These are phyloP conservation scores for Flaveria bidentis DNA, from an alignment of 129 eudicot species.

Conservation along the genomic window DNA sequence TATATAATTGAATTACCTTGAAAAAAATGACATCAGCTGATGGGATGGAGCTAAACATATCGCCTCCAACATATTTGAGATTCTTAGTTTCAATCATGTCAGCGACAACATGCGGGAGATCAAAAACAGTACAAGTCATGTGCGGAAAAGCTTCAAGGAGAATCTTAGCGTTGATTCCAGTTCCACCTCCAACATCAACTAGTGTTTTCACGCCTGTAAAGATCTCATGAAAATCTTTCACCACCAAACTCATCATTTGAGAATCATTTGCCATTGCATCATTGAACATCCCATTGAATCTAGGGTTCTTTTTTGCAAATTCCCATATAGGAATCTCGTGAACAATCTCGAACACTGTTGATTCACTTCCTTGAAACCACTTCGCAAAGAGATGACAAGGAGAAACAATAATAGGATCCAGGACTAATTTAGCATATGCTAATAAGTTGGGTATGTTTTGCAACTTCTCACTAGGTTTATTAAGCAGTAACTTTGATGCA, in stretches of 20 bases:
- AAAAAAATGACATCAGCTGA: slow-evolving; percentile 39
- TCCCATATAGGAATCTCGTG: slow-evolving; percentile 33
- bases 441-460: slow-evolving; percentile 21
- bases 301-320: slow-evolving; percentile 24
- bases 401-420: slow-evolving; percentile 22
- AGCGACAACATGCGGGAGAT: slow-evolving; percentile 54
- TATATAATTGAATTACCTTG: slow-evolving; percentile 28
- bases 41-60: slow-evolving; percentile 48
- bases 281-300: slow-evolving; percentile 26
- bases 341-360: slow-evolving; percentile 34
- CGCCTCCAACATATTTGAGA: slow-evolving; percentile 45
- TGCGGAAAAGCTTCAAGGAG: slow-evolving; percentile 37
- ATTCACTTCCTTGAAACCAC: slow-evolving; percentile 29
- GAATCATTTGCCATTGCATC: slow-evolving; percentile 47
- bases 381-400: slow-evolving; percentile 29
- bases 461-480: slow-evolving; percentile 10
- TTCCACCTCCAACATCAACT: slow-evolving; percentile 66
- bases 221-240: slow-evolving; percentile 22
- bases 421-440: slow-evolving; percentile 14
- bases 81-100: slow-evolving; percentile 26
- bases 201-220: slow-evolving; percentile 42
- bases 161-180: slow-evolving; percentile 37
- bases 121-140: slow-evolving; percentile 45
- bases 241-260: slow-evolving; percentile 23
- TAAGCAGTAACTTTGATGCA: slow-evolving; percentile 32